Evolutionary conservation across 2,329 filamentous ascomycete genomes (phyloP).

Genomic region (Xylaria polymorpha): DNA sequence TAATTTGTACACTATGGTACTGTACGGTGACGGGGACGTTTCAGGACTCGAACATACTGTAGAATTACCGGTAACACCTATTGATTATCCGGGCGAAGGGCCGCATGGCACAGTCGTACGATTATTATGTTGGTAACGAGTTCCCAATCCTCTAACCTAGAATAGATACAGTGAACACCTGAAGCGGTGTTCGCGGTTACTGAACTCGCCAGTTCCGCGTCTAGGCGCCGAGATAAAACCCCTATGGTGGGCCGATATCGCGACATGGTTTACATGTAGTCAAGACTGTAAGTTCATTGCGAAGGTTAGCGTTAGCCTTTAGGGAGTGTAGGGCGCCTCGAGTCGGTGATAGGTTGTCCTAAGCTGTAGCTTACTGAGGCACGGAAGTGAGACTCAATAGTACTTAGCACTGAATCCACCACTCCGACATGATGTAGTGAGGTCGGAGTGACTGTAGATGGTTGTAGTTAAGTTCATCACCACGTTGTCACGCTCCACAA

Average conservation of each 20-base stretch:
- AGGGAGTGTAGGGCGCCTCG: neutral
- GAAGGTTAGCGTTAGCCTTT: neutral
- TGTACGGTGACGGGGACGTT: conserved; percentile 20
- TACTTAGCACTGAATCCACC: neutral
- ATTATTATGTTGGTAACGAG: conserved; percentile 8
- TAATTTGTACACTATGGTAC: conserved; percentile 17
- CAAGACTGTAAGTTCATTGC: neutral
- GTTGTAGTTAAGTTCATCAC: conserved; percentile 7
- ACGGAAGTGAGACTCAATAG: neutral
- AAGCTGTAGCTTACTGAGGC: neutral
- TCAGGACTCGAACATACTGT: neutral
- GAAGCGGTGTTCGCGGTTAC: neutral
- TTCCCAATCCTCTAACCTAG: conserved; percentile 6
- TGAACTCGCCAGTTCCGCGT: neutral
- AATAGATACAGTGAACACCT: neutral
- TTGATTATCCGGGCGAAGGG: neutral
- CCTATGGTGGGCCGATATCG: conserved; percentile 30
- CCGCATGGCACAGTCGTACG: conserved; percentile 28
- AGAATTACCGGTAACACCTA: neutral
- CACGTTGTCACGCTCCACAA: conserved; percentile 21
- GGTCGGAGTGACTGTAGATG: neutral
- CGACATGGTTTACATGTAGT: conserved; percentile 13
- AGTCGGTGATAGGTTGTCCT: neutral
- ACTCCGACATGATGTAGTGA: neutral
- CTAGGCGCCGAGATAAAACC: neutral